A percentile compares a stretch with the other conserved stretches of the same genome.
Conservation (phyloP, 148 eudicot genomes). For the Vaccinium myrtillus region DNA sequence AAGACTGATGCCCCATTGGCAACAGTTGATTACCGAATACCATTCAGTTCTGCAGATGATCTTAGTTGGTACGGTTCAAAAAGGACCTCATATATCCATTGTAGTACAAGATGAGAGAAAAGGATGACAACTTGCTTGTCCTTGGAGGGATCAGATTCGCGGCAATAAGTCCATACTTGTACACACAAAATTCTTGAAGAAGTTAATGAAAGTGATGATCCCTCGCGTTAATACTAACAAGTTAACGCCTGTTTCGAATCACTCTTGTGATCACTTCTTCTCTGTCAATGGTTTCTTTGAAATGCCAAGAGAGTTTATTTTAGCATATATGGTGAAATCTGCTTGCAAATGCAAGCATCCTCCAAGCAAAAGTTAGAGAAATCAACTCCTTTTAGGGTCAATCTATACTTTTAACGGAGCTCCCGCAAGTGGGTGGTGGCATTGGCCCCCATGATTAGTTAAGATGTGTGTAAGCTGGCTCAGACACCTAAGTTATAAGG, state of each 20-base stretch:
- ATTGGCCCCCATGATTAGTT: too few species aligned
- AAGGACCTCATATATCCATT: conserved; percentile 20
- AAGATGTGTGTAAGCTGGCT: too few species aligned
- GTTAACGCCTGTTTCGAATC: neutral
- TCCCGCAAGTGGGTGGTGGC: too few species aligned
- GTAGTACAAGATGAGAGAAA: conserved; percentile 13
- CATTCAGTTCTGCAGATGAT: conserved; percentile 1
- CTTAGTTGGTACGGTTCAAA: conserved; percentile 3
- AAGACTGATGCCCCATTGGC: conserved; percentile 49
- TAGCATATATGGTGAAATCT: neutral
- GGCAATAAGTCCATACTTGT: conserved; percentile 20
- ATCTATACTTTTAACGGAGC: too few species aligned
- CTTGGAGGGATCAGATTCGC: conserved; percentile 16
- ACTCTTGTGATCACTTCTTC: neutral
- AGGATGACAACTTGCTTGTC: conserved; percentile 22
- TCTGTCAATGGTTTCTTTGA: neutral
- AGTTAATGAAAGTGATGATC: conserved; percentile 6
- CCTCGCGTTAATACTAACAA: conserved; percentile 2
- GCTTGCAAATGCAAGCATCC: neutral
- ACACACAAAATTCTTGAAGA: conserved; percentile 18
- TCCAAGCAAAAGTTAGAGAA: neutral
- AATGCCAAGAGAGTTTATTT: neutral
- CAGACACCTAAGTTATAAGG: too few species aligned
- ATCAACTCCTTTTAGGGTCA: too few species aligned
- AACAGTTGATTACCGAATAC: conserved; percentile 29